Base-by-base conservation (phyloP, 805 yeast species). In the Candida silvatica region DNA sequence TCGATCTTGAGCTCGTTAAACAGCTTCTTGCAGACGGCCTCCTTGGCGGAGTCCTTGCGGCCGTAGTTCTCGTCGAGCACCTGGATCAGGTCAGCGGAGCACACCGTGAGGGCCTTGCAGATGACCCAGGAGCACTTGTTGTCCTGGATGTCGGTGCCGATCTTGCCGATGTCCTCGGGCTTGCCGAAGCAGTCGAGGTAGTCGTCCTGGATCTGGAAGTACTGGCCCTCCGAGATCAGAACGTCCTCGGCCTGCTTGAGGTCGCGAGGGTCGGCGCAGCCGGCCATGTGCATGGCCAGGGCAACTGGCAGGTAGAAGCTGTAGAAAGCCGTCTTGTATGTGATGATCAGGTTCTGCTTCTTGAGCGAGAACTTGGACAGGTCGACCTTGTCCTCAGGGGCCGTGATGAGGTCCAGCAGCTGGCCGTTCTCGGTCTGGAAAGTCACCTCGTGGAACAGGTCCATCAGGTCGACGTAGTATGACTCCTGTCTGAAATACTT, bases 181-280 rank as follows among this genome's bases (percentile, higher is more conserved):
- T 90, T 86, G 46, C 98, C 99, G 55, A 85, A 92, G 61, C 96
- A 85, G 62, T 92, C 99, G 46, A 92, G 74, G 66, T 71, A 92
- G 61, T 92, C 99, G 58, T 92, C 99, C 66, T 92, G 98, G 48
- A 92, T 85, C 68, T 92, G 99, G 80, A 92, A 92, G 61, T 92
- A 92, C 61, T 92, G 97, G 40, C 99, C 99, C 47, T 92, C 73
- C 37, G 97, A 97, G 45, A 92, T 78, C 59, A 92, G 71, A 28
- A 92, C 77, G 47, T 84, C 92, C 42, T 69, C 71, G 15, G 86
- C 96, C 67, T 90, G 97, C 56, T 83, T 71, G 57, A 92, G 71
- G 59, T 90, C 96, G 48, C 64, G 59, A 37, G 70, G 80, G 49
- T 71, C 68, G 40, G 67, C 68, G 48, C 82, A 58, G 36, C 96